A percentile compares a stretch with the other conserved stretches of the same genome.
Conservation (phyloP, 352 stramenopile species). For the Globisporangium megalacanthum region DNA sequence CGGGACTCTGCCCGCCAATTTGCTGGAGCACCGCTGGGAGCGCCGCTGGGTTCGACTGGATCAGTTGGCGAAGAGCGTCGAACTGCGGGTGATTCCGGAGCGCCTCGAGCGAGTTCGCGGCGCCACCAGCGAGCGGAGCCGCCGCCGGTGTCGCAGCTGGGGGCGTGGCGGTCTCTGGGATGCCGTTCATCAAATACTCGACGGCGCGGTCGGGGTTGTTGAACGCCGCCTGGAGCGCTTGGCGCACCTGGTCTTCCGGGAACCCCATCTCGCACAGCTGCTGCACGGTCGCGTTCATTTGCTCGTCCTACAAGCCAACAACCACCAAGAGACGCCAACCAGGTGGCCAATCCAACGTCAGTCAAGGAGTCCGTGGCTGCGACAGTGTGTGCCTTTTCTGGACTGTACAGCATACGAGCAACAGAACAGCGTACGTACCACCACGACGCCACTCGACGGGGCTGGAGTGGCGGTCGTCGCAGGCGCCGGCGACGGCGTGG, state of each 20-base stretch:
- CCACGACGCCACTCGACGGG: slow-evolving; percentile 15
- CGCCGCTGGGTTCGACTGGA: slow-evolving; percentile 80
- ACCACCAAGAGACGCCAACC: neutral
- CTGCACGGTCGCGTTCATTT: slow-evolving; percentile 52
- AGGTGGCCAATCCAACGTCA: neutral
- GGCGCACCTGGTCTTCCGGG: slow-evolving; percentile 78
- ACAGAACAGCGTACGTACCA: slow-evolving; percentile 10
- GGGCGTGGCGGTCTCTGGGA: slow-evolving; percentile 47
- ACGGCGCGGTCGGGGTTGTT: slow-evolving; percentile 85
- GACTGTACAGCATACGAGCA: too few relatives aligned
- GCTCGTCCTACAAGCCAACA: slow-evolving; percentile 22
- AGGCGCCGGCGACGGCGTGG: slow-evolving; percentile 56
- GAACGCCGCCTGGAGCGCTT: slow-evolving; percentile 73
- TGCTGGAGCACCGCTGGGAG: slow-evolving; percentile 80
- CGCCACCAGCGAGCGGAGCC: slow-evolving; percentile 12
- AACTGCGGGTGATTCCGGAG: slow-evolving; percentile 85
- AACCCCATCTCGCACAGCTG: slow-evolving; percentile 87
- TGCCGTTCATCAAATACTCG: slow-evolving; percentile 88
- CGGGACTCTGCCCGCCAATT: slow-evolving; percentile 78
- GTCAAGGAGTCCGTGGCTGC: neutral
- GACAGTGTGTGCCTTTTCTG: neutral
- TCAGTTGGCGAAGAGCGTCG: slow-evolving; percentile 69
- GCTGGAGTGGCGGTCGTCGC: slow-evolving; percentile 25
- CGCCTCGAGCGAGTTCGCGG: slow-evolving; percentile 57
- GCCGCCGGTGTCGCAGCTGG: slow-evolving; percentile 18